Percentiles rank a stretch among this genome's conserved stretches.
These are phyloP conservation scores for Kurtzmaniella quercitrusa DNA, from an alignment of 1,139 yeast genomes.

Conservation along the genomic window DNA sequence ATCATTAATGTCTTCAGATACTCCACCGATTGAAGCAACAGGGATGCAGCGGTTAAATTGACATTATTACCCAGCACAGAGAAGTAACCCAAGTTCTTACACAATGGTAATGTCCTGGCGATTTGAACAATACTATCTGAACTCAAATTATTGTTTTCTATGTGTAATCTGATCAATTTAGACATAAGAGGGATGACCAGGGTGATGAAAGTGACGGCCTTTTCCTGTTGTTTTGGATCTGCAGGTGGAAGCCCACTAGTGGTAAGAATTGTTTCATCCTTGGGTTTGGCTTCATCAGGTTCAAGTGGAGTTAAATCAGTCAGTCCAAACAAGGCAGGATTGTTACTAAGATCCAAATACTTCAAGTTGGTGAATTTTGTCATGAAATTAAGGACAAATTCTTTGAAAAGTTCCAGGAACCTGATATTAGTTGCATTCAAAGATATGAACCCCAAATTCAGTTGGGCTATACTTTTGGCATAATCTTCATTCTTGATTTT, in stretches of 20 bases:
- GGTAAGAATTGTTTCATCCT: background rate
- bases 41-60: slow-evolving; percentile 38
- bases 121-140: slow-evolving; percentile 47
- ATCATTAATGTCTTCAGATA: slow-evolving; percentile 37
- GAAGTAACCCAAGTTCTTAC: slow-evolving; percentile 52
- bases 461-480: slow-evolving; percentile 18
- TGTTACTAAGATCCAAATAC: slow-evolving; percentile 67
- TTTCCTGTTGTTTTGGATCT: slow-evolving; percentile 12
- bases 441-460: slow-evolving; percentile 56
- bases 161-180: slow-evolving; percentile 50
- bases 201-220: slow-evolving; percentile 37
- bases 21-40: slow-evolving; percentile 38
- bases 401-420: slow-evolving; percentile 29
- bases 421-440: slow-evolving; percentile 62
- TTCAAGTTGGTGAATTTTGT: slow-evolving; percentile 48
- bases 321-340: slow-evolving; percentile 48
- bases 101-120: slow-evolving; percentile 60
- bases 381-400: slow-evolving; percentile 27
- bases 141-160: slow-evolving; percentile 55
- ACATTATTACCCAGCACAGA: slow-evolving; percentile 59
- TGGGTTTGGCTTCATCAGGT: background rate
- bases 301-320: background rate
- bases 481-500: slow-evolving; percentile 17
- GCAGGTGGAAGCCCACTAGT: background rate
- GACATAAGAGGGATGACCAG: slow-evolving; percentile 58